Base-by-base conservation (phyloP, 192 early-diverging fungal species). In the Backusella luteola region DNA sequence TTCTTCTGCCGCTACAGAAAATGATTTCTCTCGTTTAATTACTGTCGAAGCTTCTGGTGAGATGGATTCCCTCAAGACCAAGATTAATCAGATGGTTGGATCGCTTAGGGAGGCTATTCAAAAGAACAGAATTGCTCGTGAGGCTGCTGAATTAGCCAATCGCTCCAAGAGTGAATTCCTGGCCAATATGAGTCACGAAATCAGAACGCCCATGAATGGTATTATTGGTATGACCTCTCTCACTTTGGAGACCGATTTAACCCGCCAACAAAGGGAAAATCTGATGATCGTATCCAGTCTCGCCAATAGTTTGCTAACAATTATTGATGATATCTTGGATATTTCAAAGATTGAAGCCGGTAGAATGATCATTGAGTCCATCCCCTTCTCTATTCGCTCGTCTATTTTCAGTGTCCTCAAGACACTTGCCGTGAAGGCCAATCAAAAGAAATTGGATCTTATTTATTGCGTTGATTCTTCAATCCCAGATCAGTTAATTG, bases 321-420 rank as follows among this genome's bases (percentile, higher is more conserved):
- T 87, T 12, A 85, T 87, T 70, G 83, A 87, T 66, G 84, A 87
- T 74, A 87, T 85, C n/a, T 66, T 87, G 21, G 94, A 94, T 78
- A 80, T 93, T 76, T 92, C 91, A 73, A 92, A 91, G 89, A 87
- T 93, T 67, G 94, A 93, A 79, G 90, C 91, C n/a, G 91, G 91
- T 23, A 89, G 91, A 26, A 87, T 95, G 83, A 89, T 77, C 21
- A 83, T 94, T 12, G 92, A 93, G 79, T 75, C 73, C 3, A 87
- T 88, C 26, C 87, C 91, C n/a, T 88, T 90, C 71, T 81, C 88
- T 39, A 80, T 91, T 53, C 82, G 87, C n/a, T 78, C 81, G 26
- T 79, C 87, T 15, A 80, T 93, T 9, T 83, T 90, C 46, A 84
- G 86, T 19, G 87, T 88, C 34, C 82, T 93, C 14, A 89, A 91